Evolutionary conservation across 768 basidiomycete genomes (phyloP).

Genomic region (Tricholomella constricta): DNA sequence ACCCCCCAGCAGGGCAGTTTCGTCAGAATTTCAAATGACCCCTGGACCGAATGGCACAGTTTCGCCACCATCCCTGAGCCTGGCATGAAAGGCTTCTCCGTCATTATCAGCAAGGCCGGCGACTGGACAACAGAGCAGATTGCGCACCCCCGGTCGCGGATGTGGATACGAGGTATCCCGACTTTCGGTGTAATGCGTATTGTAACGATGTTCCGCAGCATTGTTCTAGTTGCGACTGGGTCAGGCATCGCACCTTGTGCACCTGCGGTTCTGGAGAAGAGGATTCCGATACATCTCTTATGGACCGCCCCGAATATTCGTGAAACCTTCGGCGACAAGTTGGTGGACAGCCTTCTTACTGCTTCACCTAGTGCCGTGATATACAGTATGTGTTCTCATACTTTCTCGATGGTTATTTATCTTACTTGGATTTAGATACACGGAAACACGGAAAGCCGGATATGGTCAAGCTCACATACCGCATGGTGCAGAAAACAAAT

Average conservation of each 20-base stretch:
- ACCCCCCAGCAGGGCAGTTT: constrained; percentile 49
- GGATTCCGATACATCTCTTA: no score
- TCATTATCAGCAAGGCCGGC: constrained; percentile 59
- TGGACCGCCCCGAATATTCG: no score
- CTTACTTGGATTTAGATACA: constrained; percentile 32
- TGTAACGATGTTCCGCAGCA: no score
- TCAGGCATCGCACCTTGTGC: no score
- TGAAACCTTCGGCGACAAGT: no score
- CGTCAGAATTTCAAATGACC: constrained; percentile 45
- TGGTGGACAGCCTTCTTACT: no score
- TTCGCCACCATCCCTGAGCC: constrained; percentile 56
- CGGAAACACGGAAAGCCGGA: constrained; percentile 47
- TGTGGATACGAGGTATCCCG: constrained; percentile 61
- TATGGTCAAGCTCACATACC: constrained; percentile 48
- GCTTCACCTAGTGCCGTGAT: no score
- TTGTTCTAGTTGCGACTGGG: no score
- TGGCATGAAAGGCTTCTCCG: constrained; percentile 49
- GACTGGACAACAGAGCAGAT: constrained; percentile 62
- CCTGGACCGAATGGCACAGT: constrained; percentile 58
- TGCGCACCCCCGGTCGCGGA: constrained; percentile 46
- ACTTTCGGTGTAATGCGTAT: constrained; percentile 47
- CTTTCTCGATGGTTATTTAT: no score
- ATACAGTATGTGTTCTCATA: constrained; percentile 34
- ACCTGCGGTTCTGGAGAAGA: no score
- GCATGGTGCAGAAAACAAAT: constrained; percentile 46